Conservation (phyloP, 23 red algal genomes). For the Chondrus crispus region DNA sequence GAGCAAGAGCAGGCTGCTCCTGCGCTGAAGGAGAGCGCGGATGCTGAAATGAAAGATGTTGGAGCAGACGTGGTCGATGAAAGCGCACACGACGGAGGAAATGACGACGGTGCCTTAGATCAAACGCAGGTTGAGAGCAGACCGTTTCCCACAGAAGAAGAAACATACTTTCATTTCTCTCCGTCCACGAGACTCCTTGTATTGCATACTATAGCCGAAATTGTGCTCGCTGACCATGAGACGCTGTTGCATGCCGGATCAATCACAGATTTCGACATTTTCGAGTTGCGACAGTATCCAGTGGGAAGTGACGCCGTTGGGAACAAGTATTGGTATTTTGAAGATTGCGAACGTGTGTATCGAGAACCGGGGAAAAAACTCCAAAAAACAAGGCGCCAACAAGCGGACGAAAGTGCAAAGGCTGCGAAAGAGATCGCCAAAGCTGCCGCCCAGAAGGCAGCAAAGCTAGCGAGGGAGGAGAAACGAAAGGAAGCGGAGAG, state of each 20-base stretch:
- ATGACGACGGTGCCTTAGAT: too few species aligned
- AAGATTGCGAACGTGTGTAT: conserved; percentile 52
- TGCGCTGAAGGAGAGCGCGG: neutral
- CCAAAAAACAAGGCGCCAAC: neutral
- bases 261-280: neutral
- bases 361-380: conserved; percentile 29
- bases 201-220: conserved; percentile 51
- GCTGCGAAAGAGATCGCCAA: neutral
- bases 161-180: neutral
- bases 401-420: neutral
- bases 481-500: neutral
- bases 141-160: conserved; percentile 36
- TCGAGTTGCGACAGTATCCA: neutral
- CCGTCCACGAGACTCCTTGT: conserved; percentile 10
- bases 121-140: too few species aligned
- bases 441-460: neutral
- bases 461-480: neutral
- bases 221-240: conserved; percentile 59
- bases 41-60: neutral
- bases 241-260: conserved; percentile 50
- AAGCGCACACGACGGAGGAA: neutral
- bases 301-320: conserved; percentile 50
- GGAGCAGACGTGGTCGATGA: too few species aligned
- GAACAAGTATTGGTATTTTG: conserved; percentile 74
- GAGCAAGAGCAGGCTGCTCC: neutral